Conservation (phyloP, 2,329 filamentous ascomycete genomes). For the Colletotrichum sp. region DNA sequence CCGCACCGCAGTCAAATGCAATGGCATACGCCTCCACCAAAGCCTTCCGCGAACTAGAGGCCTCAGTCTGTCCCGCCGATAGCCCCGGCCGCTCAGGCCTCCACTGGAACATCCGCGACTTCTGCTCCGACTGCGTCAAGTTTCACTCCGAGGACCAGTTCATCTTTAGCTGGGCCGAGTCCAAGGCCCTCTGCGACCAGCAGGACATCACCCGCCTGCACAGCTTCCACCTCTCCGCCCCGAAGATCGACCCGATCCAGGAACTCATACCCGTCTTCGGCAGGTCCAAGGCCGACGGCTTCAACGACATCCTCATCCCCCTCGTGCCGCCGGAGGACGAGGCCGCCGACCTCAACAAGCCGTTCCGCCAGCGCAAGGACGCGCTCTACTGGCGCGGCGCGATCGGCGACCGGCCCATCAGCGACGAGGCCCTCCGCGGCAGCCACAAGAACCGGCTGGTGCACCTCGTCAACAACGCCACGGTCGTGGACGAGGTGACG, state of each 20-base stretch:
- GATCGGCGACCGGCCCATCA: constrained; percentile 60
- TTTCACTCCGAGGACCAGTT: constrained; percentile 73
- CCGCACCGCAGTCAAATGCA: neutral
- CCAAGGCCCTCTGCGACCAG: constrained; percentile 75
- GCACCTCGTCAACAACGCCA: constrained; percentile 69
- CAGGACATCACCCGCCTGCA: constrained; percentile 78
- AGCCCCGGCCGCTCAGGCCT: constrained; percentile 64
- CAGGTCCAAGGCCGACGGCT: constrained; percentile 73
- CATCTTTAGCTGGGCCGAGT: constrained; percentile 67
- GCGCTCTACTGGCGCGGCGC: constrained; percentile 78
- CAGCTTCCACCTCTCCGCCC: constrained; percentile 72
- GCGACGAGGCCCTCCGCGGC: constrained; percentile 64
- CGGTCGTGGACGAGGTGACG: constrained; percentile 50
- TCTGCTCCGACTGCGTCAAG: constrained; percentile 68
- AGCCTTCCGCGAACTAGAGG: constrained; percentile 46
- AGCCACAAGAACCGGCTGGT: constrained; percentile 74
- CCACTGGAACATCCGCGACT: constrained; percentile 66
- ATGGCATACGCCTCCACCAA: constrained; percentile 15
- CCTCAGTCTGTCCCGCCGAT: constrained; percentile 63
- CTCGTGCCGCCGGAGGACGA: constrained; percentile 52
- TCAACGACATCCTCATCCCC: constrained; percentile 80
- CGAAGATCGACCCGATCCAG: constrained; percentile 65
- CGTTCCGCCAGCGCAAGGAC: constrained; percentile 67
- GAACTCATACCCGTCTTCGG: constrained; percentile 78
- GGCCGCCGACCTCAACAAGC: constrained; percentile 45